Evolutionary conservation across 495 filamentous ascomycete species (phyloP).

Genomic region (Penicillium psychrofluorescens): DNA sequence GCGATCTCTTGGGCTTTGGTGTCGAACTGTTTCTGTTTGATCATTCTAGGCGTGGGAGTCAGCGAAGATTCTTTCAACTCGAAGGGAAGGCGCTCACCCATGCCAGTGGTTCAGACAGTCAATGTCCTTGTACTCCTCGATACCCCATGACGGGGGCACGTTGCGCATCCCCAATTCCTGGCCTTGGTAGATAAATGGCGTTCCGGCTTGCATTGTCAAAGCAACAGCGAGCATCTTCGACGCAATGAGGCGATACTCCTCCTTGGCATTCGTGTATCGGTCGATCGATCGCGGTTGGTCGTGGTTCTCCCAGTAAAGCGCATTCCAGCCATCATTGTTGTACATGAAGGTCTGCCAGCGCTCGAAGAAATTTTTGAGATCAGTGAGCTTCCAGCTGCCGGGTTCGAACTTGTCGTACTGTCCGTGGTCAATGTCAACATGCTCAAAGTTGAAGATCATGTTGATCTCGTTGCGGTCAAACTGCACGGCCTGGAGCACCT

Average conservation of each 20-base stretch:
- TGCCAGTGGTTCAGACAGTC: slow-evolving; percentile 61
- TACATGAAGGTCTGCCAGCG: slow-evolving; percentile 65
- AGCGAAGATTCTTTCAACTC: background rate
- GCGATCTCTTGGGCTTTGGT: slow-evolving; percentile 23
- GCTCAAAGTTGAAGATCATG: slow-evolving; percentile 74
- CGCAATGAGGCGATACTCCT: slow-evolving; percentile 34
- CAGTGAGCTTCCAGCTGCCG: slow-evolving; percentile 45
- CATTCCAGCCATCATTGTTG: slow-evolving; percentile 64
- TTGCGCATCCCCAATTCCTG: slow-evolving; percentile 75
- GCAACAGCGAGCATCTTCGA: slow-evolving; percentile 60
- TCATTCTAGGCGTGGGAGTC: slow-evolving; percentile 15
- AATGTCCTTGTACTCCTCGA: slow-evolving; percentile 66
- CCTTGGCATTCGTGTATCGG: slow-evolving; percentile 45
- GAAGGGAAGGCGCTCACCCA: slow-evolving; percentile 12
- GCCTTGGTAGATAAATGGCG: slow-evolving; percentile 68
- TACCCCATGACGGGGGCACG: slow-evolving; percentile 54
- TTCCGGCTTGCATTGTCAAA: slow-evolving; percentile 54
- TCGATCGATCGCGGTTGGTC: slow-evolving; percentile 61
- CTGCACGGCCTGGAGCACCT: slow-evolving; percentile 54
- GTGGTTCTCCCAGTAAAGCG: slow-evolving; percentile 68
- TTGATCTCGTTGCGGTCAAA: slow-evolving; percentile 54
- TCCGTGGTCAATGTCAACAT: slow-evolving; percentile 52
- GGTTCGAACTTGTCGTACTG: slow-evolving; percentile 42
- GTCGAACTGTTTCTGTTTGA: slow-evolving; percentile 27
- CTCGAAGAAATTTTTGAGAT: slow-evolving; percentile 51